Evolutionary conservation across 169 alveolate species (phyloP).

Genomic region (Perkinsus olseni): DNA sequence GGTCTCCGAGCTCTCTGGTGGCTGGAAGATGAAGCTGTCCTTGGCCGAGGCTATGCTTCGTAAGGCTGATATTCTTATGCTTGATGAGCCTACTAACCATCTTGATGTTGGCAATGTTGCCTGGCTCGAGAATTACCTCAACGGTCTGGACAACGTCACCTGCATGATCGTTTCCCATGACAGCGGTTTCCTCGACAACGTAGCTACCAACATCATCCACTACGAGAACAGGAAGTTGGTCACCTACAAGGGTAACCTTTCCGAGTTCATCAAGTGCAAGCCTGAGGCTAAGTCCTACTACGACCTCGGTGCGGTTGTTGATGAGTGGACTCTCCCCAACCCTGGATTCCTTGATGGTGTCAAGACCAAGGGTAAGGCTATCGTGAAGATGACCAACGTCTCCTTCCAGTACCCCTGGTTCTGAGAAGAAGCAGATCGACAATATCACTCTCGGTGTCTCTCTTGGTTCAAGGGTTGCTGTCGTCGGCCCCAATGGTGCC

Average conservation of each 20-base stretch:
- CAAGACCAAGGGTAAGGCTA: conserved; percentile 15
- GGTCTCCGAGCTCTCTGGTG: background rate
- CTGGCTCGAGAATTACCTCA: background rate
- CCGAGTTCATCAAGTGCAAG: conserved; percentile 9
- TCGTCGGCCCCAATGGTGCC: conserved; percentile 36
- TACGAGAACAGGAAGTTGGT: conserved; percentile 10
- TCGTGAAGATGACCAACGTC: conserved; percentile 11
- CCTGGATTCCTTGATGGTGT: conserved; percentile 16
- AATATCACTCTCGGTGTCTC: background rate
- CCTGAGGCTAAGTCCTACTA: conserved; percentile 15
- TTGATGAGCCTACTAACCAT: background rate
- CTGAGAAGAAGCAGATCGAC: conserved; percentile 2
- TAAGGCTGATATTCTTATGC: background rate
- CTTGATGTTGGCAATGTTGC: background rate
- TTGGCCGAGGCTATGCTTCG: background rate
- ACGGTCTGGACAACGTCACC: background rate
- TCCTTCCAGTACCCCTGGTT: conserved; percentile 12
- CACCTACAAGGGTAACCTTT: background rate
- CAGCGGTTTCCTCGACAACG: conserved; percentile 8
- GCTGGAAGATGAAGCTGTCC: background rate
- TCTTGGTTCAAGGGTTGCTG: conserved; percentile 20
- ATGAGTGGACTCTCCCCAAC: conserved; percentile 12
- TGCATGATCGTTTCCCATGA: background rate
- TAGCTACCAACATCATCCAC: conserved; percentile 8
- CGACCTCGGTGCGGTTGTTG: background rate